These are phyloP conservation scores for Sporisorium scitamineum DNA, from an alignment of 1,284 basidiomycete species.

Conservation along the genomic window DNA sequence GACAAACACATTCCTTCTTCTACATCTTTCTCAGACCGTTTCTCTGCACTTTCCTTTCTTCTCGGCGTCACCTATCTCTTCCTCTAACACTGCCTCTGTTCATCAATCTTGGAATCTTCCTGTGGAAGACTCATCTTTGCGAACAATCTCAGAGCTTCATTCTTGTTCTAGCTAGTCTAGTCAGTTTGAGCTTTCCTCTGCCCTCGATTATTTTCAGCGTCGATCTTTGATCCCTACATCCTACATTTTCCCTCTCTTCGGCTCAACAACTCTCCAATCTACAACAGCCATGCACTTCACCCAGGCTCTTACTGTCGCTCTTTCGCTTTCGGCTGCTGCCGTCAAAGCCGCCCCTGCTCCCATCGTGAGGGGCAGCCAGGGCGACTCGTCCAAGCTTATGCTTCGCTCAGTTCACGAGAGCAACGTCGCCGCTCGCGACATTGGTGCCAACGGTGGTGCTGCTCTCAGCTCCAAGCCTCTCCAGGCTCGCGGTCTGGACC, in stretches of 20 bases:
- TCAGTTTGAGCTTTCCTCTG: conserved; percentile 12
- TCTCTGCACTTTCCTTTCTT: conserved; percentile 11
- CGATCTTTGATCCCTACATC: not conserved
- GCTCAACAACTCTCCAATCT: not conserved
- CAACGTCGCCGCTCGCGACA: conserved; percentile 26
- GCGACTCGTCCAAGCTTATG: conserved; percentile 17
- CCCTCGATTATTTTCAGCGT: not conserved
- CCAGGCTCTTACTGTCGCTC: conserved; percentile 50
- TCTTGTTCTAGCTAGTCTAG: conserved; percentile 40
- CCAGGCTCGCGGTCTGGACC: conserved; percentile 36
- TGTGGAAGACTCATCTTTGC: conserved; percentile 31
- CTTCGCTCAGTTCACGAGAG: conserved; percentile 29
- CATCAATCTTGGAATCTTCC: conserved; percentile 19
- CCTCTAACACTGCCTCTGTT: not conserved
- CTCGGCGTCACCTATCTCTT: conserved; percentile 5
- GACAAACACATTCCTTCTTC: conserved; percentile 23
- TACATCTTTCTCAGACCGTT: conserved; percentile 6
- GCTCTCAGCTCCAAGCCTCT: conserved; percentile 34
- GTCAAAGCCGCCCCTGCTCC: conserved; percentile 34
- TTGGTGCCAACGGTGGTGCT: conserved; percentile 4
- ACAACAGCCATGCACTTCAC: conserved; percentile 48
- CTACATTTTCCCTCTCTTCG: conserved; percentile 4
- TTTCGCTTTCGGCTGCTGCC: conserved; percentile 52
- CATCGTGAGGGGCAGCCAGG: conserved; percentile 14
- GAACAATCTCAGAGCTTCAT: conserved; percentile 14